These are phyloP conservation scores for Wolfiporia cocos DNA, from an alignment of 1,284 basidiomycete species.

Conservation along the genomic window DNA sequence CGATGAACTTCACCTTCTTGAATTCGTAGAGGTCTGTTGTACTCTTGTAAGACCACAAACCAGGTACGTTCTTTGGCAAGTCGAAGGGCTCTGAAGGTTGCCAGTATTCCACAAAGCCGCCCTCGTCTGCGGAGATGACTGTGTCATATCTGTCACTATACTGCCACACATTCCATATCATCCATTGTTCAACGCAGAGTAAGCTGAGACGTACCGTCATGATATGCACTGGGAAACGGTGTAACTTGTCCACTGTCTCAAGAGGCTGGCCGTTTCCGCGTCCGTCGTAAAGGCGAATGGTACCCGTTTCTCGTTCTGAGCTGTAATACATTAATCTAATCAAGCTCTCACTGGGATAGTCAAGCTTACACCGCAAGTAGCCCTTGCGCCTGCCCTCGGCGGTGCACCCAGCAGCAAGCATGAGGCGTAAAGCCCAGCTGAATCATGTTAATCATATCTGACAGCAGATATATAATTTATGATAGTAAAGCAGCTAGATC, in stretches of 20 bases:
- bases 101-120: conserved; percentile 98
- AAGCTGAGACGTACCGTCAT: conserved; percentile 65
- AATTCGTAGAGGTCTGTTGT: conserved; percentile 96
- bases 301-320: conserved; percentile 71
- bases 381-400: conserved; percentile 80
- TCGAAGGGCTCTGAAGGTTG: conserved; percentile 83
- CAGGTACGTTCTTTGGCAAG: conserved; percentile 70
- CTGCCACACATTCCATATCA: conserved; percentile 32
- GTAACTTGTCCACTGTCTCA: conserved; percentile 70
- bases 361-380: conserved; percentile 78
- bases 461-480: neutral
- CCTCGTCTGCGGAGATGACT: conserved; percentile 92
- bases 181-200: neutral
- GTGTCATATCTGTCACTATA: conserved; percentile 89
- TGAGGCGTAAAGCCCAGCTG: conserved; percentile 82
- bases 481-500: neutral
- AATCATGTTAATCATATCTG: conserved; percentile 99
- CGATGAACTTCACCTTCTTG: conserved; percentile 68
- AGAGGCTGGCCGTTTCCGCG: conserved; percentile 79
- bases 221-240: conserved; percentile 84
- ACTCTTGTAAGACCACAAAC: conserved; percentile 89
- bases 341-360: conserved; percentile 2
- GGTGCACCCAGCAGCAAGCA: conserved; percentile 92
- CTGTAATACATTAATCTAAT: conserved; percentile 35
- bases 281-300: conserved; percentile 89